Base-by-base conservation (phyloP, 495 filamentous ascomycete species). In the Niebla homalea region DNA sequence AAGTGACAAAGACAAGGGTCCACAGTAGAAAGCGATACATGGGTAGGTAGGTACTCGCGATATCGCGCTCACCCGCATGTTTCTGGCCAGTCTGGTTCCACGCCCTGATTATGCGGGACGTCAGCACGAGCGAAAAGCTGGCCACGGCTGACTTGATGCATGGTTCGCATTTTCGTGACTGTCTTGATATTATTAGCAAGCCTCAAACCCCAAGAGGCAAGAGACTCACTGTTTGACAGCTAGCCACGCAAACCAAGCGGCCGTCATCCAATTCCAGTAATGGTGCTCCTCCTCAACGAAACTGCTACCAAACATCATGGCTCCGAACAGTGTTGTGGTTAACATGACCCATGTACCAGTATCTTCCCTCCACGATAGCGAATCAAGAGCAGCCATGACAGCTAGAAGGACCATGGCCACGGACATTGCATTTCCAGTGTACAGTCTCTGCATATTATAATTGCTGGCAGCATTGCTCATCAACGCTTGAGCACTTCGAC, bases 61-160 rank as follows among this genome's bases (percentile, higher is more conserved):
- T 92, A 59, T 95, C 89, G 43, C 87, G 78, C 44, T 82, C 84
- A 14, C 87, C 90, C 15, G 92, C 80, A 55, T 85, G 85, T 53
- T 99, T 99, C 56, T 95, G 89, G 20, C 92, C 92, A 0, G 92
- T 97, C 62, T 96, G 92, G 62, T 96, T 96, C 89, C 90, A 99
- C 36, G 80, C 72, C 40, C 85, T 69, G 38, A 81, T 57, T 5
- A 93, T 55, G 29, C 92, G 76, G 36, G 84, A 70, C 16, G 73
- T 55, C 8, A 70, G 50, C 11, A 82, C 59, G 14, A 70, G 52
- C 11, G 22, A 11, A 42, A 10, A 3, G 18, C 36, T 3, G 40
- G 45, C 36, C 46, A 55, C n/a, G 37, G 11, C 35, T 22, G 18
- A 18, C 29, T 11, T 32, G 3, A 32, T 12, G 29, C 29, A 0